These are phyloP conservation scores for Ganoderma boninense DNA, from an alignment of 1,284 basidiomycete species.

Conservation along the genomic window DNA sequence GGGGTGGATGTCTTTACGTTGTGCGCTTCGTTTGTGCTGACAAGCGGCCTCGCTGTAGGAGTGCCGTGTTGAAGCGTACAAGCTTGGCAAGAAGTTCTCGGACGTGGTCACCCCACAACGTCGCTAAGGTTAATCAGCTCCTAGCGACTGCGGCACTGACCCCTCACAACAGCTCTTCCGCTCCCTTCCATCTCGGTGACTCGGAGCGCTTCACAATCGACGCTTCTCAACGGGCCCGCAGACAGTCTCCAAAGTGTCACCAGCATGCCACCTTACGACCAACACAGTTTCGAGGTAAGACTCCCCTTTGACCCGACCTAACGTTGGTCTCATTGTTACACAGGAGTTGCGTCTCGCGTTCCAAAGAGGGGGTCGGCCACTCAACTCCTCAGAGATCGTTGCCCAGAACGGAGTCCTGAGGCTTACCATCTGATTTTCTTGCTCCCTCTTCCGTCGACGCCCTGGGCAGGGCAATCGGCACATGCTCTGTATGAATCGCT, in stretches of 20 bases:
- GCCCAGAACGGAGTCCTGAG: slow-evolving; percentile 28
- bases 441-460: not conserved
- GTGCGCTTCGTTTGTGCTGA: not conserved
- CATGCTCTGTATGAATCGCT: slow-evolving; percentile 12
- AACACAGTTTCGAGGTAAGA: slow-evolving; percentile 42
- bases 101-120: slow-evolving; percentile 19
- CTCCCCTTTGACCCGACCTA: not conserved
- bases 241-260: slow-evolving; percentile 38
- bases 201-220: not conserved
- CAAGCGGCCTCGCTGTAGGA: slow-evolving; percentile 28
- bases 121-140: slow-evolving; percentile 16
- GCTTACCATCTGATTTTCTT: slow-evolving; percentile 20
- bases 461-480: not conserved
- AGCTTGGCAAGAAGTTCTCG: slow-evolving; percentile 33
- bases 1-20: not conserved
- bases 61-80: slow-evolving; percentile 37
- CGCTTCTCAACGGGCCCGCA: not conserved
- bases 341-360: slow-evolving; percentile 41
- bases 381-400: slow-evolving; percentile 40
- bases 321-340: not conserved
- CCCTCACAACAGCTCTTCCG: slow-evolving; percentile 7
- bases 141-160: too few relatives aligned
- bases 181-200: slow-evolving; percentile 15
- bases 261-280: slow-evolving; percentile 34
- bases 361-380: slow-evolving; percentile 33